These are phyloP conservation scores for Eimeria acervulina DNA, from an alignment of 169 alveolate genomes.

Conservation along the genomic window DNA sequence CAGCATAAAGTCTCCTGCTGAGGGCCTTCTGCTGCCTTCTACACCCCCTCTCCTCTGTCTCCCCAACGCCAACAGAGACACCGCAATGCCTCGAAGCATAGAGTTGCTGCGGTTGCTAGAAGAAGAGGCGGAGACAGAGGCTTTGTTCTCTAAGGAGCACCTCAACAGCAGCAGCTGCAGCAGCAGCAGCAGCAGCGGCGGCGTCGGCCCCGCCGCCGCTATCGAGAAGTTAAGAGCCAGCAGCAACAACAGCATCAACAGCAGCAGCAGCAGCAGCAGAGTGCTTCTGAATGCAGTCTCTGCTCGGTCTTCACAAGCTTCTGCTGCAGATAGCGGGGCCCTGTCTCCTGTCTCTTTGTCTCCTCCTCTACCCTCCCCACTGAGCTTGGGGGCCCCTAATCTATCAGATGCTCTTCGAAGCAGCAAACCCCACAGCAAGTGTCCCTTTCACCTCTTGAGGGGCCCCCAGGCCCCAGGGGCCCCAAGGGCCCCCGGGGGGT, in stretches of 20 bases:
- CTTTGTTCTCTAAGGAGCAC: neutral
- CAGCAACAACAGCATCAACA: neutral
- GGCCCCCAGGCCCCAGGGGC: no score
- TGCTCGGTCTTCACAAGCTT: neutral
- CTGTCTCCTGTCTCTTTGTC: conserved; percentile 16
- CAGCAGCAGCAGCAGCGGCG: conserved; percentile 12
- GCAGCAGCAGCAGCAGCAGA: conserved; percentile 17
- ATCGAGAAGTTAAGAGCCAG: neutral
- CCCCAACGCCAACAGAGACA: neutral
- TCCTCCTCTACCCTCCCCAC: neutral
- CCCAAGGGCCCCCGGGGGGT: no score
- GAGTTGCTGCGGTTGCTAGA: conserved; percentile 18
- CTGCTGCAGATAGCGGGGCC: neutral
- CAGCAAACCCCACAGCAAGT: no score
- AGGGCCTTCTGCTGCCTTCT: neutral
- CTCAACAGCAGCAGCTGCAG: conserved; percentile 65
- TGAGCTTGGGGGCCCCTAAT: no score
- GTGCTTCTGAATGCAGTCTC: neutral
- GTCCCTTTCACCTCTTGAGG: no score
- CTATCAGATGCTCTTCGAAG: no score
- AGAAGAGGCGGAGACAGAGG: conserved; percentile 12
- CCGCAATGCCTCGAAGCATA: neutral
- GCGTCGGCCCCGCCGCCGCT: neutral
- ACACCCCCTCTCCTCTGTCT: neutral
- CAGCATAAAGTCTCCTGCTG: neutral